phyloP scores from a whole-genome alignment of 73 alveolate species.

The Uronychia setigera region DNA sequence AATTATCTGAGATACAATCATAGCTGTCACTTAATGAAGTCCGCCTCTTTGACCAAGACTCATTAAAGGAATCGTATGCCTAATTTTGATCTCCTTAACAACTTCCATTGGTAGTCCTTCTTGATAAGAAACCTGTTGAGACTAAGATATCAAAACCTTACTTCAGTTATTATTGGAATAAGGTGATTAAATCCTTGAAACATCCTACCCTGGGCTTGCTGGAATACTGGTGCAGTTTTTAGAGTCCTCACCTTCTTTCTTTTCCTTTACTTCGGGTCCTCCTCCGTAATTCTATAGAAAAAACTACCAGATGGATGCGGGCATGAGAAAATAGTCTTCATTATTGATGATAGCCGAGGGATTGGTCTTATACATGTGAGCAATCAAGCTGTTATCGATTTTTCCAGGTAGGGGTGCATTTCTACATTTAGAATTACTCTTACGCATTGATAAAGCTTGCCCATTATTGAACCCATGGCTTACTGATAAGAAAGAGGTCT shows the following conservation, averaged over 20 bases:
- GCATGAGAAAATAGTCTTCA: background rate
- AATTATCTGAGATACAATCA: background rate
- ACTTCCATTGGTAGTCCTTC: background rate
- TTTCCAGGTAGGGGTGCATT: background rate
- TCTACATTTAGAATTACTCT: background rate
- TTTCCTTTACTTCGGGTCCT: background rate
- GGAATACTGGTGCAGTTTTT: too few relatives aligned
- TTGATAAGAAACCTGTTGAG: background rate
- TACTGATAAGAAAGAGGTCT: background rate
- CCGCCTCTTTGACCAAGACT: background rate
- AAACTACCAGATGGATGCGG: background rate
- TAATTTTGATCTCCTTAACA: too few relatives aligned
- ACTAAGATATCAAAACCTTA: too few relatives aligned
- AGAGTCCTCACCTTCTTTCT: background rate
- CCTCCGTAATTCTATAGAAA: background rate
- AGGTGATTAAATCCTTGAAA: background rate
- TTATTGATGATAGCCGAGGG: background rate
- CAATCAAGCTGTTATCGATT: background rate
- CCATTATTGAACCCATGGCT: background rate
- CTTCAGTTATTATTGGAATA: background rate
- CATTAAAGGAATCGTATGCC: background rate
- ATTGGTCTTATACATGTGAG: background rate
- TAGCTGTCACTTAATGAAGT: background rate
- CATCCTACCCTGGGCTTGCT: background rate
- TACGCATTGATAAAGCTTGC: background rate